Conservation (phyloP, 768 basidiomycete species). For the Strobilomyces dryophilus region DNA sequence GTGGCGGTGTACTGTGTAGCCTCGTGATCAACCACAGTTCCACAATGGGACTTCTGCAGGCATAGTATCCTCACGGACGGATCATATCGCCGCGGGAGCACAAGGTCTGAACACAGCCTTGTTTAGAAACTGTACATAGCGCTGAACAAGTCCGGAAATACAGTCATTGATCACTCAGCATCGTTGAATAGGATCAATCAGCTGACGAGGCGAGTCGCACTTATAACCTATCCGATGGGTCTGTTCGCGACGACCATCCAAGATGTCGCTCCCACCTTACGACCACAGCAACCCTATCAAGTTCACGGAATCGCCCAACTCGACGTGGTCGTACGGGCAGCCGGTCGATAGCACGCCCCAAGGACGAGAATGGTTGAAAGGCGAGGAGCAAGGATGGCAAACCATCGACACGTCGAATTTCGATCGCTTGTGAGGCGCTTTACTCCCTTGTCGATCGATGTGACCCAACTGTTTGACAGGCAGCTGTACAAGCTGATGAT, state of each 20-base stretch:
- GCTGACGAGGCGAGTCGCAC: no score
- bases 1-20: no score
- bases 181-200: no score
- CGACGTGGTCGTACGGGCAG: conserved; percentile 31
- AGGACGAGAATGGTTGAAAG: conserved; percentile 30
- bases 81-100: no score
- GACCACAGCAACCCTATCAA: conserved; percentile 10
- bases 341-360: conserved; percentile 19
- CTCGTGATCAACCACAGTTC: no score
- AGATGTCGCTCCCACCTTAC: conserved; percentile 30
- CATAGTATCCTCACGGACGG: no score
- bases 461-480: conserved; percentile 1
- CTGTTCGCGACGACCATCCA: background rate
- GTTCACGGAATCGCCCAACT: conserved; percentile 30
- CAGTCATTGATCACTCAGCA: no score
- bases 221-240: no score
- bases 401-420: conserved; percentile 24
- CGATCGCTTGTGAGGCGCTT: conserved; percentile 21
- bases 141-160: no score
- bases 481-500: conserved; percentile 33
- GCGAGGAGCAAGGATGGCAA: conserved; percentile 34
- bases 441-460: background rate
- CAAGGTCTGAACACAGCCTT: no score
- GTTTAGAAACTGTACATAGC: no score
- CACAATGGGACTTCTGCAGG: no score